Base-by-base conservation (phyloP, 176 grass and related monocot genomes). In the Oryza meyeriana region DNA sequence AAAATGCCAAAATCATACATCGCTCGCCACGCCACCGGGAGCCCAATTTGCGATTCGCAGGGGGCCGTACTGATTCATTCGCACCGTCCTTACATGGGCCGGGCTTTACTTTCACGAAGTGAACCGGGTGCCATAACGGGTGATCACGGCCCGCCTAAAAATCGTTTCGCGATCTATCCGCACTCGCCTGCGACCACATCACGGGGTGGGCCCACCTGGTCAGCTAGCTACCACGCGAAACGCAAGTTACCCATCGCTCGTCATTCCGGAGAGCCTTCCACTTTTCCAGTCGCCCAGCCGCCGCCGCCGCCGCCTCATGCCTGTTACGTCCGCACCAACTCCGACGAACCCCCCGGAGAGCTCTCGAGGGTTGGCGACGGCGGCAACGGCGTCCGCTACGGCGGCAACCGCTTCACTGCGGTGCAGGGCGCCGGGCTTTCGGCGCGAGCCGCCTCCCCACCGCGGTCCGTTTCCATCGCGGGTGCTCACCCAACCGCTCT, bases 341-440 rank as follows among this genome's bases (percentile, higher is more conserved):
- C 67, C 72, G 12, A 48, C 68, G 67, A 42, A 42, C 20, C 20
- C 66, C 22, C 66, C 45, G 18, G 18, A 10, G 40, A 66, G 9
- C 66, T 20, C 61, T 4, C n/a, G 66, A 36, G 11, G 52, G 92
- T 94, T 94, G 90, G 90, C 92, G 9, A 92, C 82, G 74, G 92
- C 86, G 55, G 90, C 90, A 2, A 87, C 92, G 34, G 86, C 89
- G 9, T 97, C 92, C 33, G 87, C 86, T 1, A 91, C 87, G 1
- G 89, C 88, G 64, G 87, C 84, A 14, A 87, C 72, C 83, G 87
- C 44, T 89, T 94, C 75, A 87, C 86, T 33, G 64, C 76, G 71
- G 69, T 85, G 5, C 71, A 76, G 1, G 12, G 78, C 57, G 40
- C 16, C 17, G 82, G 80, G 44, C 78, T 89, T 89, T 64, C 84